Evolutionary conservation across 192 early-diverging fungal species (phyloP).

Genomic region (Blastocladiella britannica): DNA sequence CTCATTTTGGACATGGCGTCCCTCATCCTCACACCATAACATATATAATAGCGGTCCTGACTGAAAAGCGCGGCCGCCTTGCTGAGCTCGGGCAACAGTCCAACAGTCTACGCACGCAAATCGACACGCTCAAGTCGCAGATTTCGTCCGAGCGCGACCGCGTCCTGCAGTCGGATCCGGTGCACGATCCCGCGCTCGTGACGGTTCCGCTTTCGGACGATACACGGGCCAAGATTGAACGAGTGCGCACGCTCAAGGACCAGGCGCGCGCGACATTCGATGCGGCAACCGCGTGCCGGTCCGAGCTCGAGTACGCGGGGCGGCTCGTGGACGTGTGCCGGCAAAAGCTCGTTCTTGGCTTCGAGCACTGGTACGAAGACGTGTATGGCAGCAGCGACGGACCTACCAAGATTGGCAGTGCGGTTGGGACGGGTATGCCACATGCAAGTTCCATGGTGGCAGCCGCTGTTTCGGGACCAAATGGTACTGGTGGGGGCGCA

Average conservation of each 20-base stretch:
- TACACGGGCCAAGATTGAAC: constrained; percentile 8
- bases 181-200: constrained; percentile 10
- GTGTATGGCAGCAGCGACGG: constrained; percentile 8
- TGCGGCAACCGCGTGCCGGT: constrained; percentile 10
- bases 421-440: too few species aligned
- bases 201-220: neutral
- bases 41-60: constrained; percentile 15
- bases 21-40: neutral
- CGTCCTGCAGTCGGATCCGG: constrained; percentile 31
- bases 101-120: constrained; percentile 18
- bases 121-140: neutral
- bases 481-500: too few species aligned
- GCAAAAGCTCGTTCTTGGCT: constrained; percentile 33
- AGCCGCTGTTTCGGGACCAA: neutral
- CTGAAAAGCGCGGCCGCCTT: constrained; percentile 26
- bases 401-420: too few species aligned
- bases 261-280: constrained; percentile 22
- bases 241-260: constrained; percentile 19
- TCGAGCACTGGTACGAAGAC: constrained; percentile 32
- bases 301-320: constrained; percentile 28
- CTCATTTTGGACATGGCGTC: neutral
- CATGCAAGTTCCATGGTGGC: too few species aligned
- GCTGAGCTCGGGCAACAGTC: constrained; percentile 17
- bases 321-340: constrained; percentile 32
- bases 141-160: constrained; percentile 3